Percentiles rank a stretch among this genome's conserved stretches.
These are phyloP conservation scores for Phytophthora pini DNA, from an alignment of 352 stramenopile genomes.

Conservation along the genomic window DNA sequence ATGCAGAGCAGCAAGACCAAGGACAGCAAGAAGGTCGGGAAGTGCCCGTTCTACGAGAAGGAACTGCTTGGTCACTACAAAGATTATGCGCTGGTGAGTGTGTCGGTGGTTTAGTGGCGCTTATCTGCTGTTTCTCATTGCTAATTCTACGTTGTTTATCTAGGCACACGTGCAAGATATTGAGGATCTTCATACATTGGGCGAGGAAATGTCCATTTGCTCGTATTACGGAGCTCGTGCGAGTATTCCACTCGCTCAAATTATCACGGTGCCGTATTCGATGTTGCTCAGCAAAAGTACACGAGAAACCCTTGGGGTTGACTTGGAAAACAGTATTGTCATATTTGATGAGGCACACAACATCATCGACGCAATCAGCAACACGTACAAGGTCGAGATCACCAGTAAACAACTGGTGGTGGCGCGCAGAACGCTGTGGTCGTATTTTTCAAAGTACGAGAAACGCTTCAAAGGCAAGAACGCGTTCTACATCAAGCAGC, in stretches of 20 bases:
- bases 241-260: constrained; percentile 90
- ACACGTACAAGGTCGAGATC: constrained; percentile 86
- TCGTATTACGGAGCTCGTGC: constrained; percentile 97
- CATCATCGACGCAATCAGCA: constrained; percentile 96
- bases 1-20: constrained; percentile 73
- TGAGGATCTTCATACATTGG: constrained; percentile 94
- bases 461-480: constrained; percentile 89
- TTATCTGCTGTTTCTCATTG: constrained; percentile 3
- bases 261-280: constrained; percentile 93
- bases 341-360: constrained; percentile 99
- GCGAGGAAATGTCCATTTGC: constrained; percentile 92
- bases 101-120: neutral
- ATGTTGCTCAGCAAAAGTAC: constrained; percentile 93
- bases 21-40: constrained; percentile 56
- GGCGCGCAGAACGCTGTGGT: constrained; percentile 77
- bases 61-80: constrained; percentile 76
- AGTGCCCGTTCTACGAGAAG: constrained; percentile 88
- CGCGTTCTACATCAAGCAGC: constrained; percentile 91
- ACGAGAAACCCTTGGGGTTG: constrained; percentile 89
- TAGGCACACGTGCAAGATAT: constrained; percentile 93
- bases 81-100: constrained; percentile 77
- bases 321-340: constrained; percentile 92
- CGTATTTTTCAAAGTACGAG: constrained; percentile 90
- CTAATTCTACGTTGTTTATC: constrained; percentile 2
- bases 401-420: constrained; percentile 80